Base-by-base conservation (phyloP, 179 eudicot species). In the Actinidia arguta region DNA sequence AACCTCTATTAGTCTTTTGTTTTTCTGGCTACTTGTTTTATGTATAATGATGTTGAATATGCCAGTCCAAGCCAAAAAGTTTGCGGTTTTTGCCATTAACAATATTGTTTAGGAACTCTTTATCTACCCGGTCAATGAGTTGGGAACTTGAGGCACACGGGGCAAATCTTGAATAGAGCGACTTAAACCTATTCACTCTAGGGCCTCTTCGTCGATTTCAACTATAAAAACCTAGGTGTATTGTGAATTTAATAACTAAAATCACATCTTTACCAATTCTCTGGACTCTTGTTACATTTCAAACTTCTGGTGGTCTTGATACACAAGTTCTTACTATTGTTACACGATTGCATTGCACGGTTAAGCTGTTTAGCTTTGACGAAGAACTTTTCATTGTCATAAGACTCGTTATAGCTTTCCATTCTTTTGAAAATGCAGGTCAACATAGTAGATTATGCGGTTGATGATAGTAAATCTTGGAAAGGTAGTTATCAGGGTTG, bases 261-360 rank as follows among this genome's bases (percentile, higher is more conserved):
- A 7, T 47, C 55, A 16, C 44, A 17, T 54, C 1, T 36, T 56
- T 39, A 10, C 27, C 13, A 4, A 61, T 1, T 58, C 12, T 55
- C 67, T 44, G 54, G 8, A 55, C 64, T 17, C 64, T 5, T 3
- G 5, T 18, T 17, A 56, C 25, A 6, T 67, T 76, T 58, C 50
- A 58, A 72, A 16, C 7, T 71, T 36, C 9, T 73, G 52, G 50
- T 44, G 46, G 39, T 55, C 18, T 81, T 83, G 36, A 68, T 85
- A 93, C 90, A 94, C n/a, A n/a, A n/a, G n/a, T n/a, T n/a, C n/a
- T n/a, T n/a, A n/a, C n/a, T n/a, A 24, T 63, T 63, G 13, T 25
- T 63, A 42, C 9, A 24, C 18, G 39, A n/a, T n/a, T n/a, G n/a
- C n/a, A 59, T 59, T 9, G 24, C n/a, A 59, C 10, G 39, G 17